Conservation (phyloP, 2,329 filamentous ascomycete genomes). For the Penicillium nordicum region DNA sequence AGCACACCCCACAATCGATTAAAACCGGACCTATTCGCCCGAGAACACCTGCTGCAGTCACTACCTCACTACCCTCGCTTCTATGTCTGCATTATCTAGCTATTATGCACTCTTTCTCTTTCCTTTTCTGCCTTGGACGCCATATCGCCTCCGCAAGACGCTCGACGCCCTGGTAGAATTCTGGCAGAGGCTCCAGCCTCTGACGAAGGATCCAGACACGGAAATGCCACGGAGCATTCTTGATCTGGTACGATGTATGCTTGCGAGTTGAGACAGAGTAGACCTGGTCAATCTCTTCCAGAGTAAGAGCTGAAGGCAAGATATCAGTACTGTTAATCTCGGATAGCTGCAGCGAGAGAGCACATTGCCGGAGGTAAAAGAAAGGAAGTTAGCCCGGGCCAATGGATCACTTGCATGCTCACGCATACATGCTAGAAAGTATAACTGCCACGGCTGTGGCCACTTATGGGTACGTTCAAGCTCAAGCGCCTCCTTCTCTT, state of each 20-base stretch:
- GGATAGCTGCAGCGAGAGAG: background rate
- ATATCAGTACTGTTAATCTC: conserved; percentile 10
- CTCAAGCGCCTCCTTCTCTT: too few species aligned
- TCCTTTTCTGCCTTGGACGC: background rate
- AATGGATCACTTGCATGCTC: too few species aligned
- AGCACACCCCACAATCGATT: background rate
- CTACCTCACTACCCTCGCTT: background rate
- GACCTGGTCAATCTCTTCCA: conserved; percentile 51
- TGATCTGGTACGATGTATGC: conserved; percentile 41
- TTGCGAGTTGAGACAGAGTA: conserved; percentile 51
- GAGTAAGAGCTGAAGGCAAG: conserved; percentile 32
- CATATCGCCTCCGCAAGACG: conserved; percentile 16
- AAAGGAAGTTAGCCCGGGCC: too few species aligned
- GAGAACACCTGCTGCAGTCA: background rate
- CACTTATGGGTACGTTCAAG: too few species aligned
- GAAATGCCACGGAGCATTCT: conserved; percentile 41
- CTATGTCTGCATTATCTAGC: background rate
- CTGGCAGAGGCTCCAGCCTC: conserved; percentile 34
- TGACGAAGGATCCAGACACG: conserved; percentile 39
- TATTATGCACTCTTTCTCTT: background rate
- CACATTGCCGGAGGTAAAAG: too few species aligned
- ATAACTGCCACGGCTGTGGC: too few species aligned
- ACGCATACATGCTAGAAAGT: too few species aligned
- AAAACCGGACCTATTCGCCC: background rate
- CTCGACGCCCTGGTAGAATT: conserved; percentile 33